Percentiles rank a stretch among this genome's conserved stretches.
Evolutionary conservation across 345 rosid genomes (phyloP).

Genomic region (Erodium maritimum): DNA sequence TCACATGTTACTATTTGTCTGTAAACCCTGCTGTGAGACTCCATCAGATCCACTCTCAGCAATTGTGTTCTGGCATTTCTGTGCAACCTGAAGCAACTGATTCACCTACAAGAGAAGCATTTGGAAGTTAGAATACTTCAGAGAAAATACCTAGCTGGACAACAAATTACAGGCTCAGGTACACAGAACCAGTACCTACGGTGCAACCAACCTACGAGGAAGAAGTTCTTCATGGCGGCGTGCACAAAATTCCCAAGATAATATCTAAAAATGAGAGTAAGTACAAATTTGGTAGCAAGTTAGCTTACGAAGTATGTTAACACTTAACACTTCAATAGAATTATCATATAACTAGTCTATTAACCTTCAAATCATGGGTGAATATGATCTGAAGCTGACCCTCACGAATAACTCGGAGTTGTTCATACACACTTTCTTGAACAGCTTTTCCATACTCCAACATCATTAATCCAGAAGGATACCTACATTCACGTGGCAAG

Average conservation of each 20-base stretch:
- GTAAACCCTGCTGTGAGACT: slow-evolving; percentile 76
- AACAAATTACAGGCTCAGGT: no score
- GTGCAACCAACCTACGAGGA: slow-evolving; percentile 89
- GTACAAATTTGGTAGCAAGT: neutral
- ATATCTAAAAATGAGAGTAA: slow-evolving; percentile 32
- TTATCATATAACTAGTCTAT: neutral
- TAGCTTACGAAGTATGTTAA: neutral
- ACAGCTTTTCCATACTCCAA: slow-evolving; percentile 88
- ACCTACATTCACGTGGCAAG: slow-evolving; percentile 74
- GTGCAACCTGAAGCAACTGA: slow-evolving; percentile 87
- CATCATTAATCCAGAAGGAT: slow-evolving; percentile 64
- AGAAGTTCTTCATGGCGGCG: slow-evolving; percentile 89
- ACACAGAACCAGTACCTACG: slow-evolving; percentile 46
- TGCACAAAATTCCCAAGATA: slow-evolving; percentile 97
- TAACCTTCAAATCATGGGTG: slow-evolving; percentile 83
- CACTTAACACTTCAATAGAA: no score
- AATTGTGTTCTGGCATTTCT: slow-evolving; percentile 88
- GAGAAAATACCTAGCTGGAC: no score
- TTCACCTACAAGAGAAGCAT: slow-evolving; percentile 46
- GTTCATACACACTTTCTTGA: slow-evolving; percentile 93
- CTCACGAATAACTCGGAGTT: slow-evolving; percentile 95
- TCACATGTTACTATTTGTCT: slow-evolving; percentile 87
- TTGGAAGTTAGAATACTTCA: no score
- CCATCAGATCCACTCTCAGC: slow-evolving; percentile 89
- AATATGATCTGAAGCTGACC: slow-evolving; percentile 88